A percentile compares a stretch with the other conserved stretches of the same genome.
phyloP scores from a whole-genome alignment of 805 yeast species.

The Ogataea ganodermae region DNA sequence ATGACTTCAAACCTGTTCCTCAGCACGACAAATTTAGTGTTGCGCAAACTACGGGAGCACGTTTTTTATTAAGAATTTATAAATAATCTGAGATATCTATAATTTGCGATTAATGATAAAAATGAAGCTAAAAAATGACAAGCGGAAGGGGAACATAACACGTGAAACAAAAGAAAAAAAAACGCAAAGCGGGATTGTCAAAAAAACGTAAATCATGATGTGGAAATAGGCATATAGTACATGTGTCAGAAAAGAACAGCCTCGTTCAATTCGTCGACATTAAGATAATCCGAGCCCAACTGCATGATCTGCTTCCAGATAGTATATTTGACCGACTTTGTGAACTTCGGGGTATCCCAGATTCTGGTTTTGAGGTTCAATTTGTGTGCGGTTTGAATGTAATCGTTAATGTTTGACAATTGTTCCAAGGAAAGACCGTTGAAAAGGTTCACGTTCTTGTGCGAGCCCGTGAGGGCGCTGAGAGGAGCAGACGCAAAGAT shows the following conservation, averaged over 20 bases:
- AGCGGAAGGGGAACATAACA: background rate
- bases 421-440: slow-evolving; percentile 40
- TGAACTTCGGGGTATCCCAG: slow-evolving; percentile 77
- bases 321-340: slow-evolving; percentile 43
- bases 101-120: background rate
- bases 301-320: slow-evolving; percentile 52
- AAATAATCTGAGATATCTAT: no score
- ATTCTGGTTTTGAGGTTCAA: slow-evolving; percentile 57
- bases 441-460: slow-evolving; percentile 13
- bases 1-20: no score
- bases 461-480: slow-evolving; percentile 21
- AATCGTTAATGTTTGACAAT: slow-evolving; percentile 27
- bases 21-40: background rate
- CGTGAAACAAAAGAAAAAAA: background rate
- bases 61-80: no score
- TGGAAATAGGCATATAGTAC: background rate
- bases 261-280: slow-evolving; percentile 57
- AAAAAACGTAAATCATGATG: background rate
- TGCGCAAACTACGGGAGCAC: background rate
- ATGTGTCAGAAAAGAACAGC: slow-evolving; percentile 11
- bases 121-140: background rate
- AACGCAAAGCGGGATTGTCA: background rate
- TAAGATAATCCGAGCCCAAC: slow-evolving; percentile 56
- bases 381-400: slow-evolving; percentile 44
- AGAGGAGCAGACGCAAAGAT: slow-evolving; percentile 29